Base-by-base conservation (phyloP, 768 basidiomycete species). In the Postia placenta region DNA sequence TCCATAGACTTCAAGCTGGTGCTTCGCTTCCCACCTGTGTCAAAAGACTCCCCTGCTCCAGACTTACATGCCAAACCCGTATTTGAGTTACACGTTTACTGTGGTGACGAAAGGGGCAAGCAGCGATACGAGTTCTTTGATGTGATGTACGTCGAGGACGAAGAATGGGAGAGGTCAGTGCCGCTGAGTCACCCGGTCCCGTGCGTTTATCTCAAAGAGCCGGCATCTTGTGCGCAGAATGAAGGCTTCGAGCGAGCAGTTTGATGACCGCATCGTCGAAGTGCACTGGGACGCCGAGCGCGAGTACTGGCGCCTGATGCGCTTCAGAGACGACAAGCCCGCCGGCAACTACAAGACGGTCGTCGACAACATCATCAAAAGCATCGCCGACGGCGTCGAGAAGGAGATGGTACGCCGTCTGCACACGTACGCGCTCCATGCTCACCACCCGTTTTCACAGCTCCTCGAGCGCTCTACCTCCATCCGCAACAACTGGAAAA, bases 1-100 rank as follows among this genome's bases (percentile, higher is more conserved):
- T 94, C 93, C 1, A 86, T 98, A 59, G 96, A 99, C 66, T 98
- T 99, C 74, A 92, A 92, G 65, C 84, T 98, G 24, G 79, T 93
- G 42, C 72, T 99, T n/a, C 85, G 92, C 26, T 99, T 98, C 64
- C 93, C 95, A 0, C 80, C 92, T 1, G 65, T 68, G 3, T 62
- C 64, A 14, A 67, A 69, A 20, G 66, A 83, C 45, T 74, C 79
- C 0, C 57, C 68, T 5, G 67, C 81, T 57, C 88, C 92, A 1
- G 92, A 98, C 60, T 87, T 85, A 55, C 73, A 72, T 51, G 83
- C 83, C 11, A 97, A 93, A 64, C 96, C 96, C 1, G 62, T 87
- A 3, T 97, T 97, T 63, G 67, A 86, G 43, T 72, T 99, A 25
- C 70, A 92, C 52, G 82, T 83, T 14, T 98, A 89, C 80, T 76